Conservation (phyloP, 768 basidiomycete species). For the Macrolepiota albuminosa region DNA sequence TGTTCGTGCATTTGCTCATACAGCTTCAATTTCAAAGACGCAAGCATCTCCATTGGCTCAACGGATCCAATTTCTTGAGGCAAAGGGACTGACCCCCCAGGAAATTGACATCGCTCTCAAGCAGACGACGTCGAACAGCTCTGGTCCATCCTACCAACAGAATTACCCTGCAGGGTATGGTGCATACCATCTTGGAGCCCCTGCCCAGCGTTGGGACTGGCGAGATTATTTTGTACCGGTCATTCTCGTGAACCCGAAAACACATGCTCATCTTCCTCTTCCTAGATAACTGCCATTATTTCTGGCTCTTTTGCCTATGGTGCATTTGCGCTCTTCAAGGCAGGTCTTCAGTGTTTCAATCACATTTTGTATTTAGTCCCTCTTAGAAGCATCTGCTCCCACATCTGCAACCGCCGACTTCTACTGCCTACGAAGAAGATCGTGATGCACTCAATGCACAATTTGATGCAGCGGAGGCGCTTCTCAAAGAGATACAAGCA, state of each 20-base stretch:
- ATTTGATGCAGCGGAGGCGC: slow-evolving; percentile 82
- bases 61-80: slow-evolving; percentile 90
- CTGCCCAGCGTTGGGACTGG: slow-evolving; percentile 76
- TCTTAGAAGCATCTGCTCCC: slow-evolving; percentile 87
- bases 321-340: slow-evolving; percentile 74
- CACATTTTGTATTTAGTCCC: slow-evolving; percentile 1
- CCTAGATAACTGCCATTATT: slow-evolving; percentile 86
- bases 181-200: slow-evolving; percentile 33
- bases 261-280: slow-evolving; percentile 19
- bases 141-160: slow-evolving; percentile 16
- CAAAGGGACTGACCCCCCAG: slow-evolving; percentile 77
- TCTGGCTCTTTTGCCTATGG: slow-evolving; percentile 85
- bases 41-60: slow-evolving; percentile 77
- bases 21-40: slow-evolving; percentile 38
- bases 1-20: slow-evolving; percentile 5
- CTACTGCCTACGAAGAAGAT: slow-evolving; percentile 87
- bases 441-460: slow-evolving; percentile 80
- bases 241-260: slow-evolving; percentile 9
- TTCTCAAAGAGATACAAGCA: slow-evolving; percentile 74
- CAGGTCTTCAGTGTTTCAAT: slow-evolving; percentile 22
- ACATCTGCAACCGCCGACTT: slow-evolving; percentile 82
- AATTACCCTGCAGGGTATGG: slow-evolving; percentile 42
- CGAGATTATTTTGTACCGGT: slow-evolving; percentile 88
- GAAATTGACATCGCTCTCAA: slow-evolving; percentile 88
- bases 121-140: slow-evolving; percentile 40